Evolutionary conservation across 345 rosid species (phyloP).

Genomic region (Lepidium didymum): DNA sequence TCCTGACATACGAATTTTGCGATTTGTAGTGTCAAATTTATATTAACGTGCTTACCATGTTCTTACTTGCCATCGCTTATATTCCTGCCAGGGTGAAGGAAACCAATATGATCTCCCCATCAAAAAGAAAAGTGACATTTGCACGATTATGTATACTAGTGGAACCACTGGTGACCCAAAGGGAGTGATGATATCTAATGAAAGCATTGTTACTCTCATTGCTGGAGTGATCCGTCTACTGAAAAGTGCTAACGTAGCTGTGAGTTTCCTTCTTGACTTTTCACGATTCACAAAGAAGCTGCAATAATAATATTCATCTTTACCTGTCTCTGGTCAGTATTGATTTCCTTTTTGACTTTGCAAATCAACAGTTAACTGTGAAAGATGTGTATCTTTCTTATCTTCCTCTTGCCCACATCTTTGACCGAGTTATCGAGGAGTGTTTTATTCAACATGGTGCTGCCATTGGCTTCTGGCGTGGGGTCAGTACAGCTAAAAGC

Average conservation of each 20-base stretch:
- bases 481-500: slow-evolving; percentile 56
- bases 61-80: background rate
- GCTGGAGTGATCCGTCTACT: slow-evolving; percentile 69
- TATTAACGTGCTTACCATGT: background rate
- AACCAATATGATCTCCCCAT: slow-evolving; percentile 71
- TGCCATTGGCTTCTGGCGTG: slow-evolving; percentile 94
- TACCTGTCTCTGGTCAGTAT: background rate
- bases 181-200: slow-evolving; percentile 91
- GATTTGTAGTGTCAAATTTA: background rate
- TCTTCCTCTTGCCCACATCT: slow-evolving; percentile 98
- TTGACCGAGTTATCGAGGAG: slow-evolving; percentile 94
- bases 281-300: background rate
- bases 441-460: slow-evolving; percentile 72
- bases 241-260: slow-evolving; percentile 56
- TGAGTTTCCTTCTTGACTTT: slow-evolving; percentile 22
- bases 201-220: slow-evolving; percentile 64
- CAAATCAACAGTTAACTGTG: slow-evolving; percentile 44
- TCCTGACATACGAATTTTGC: background rate
- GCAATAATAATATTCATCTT: background rate
- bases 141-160: slow-evolving; percentile 97
- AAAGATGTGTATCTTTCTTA: slow-evolving; percentile 82
- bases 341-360: slow-evolving; percentile 1
- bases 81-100: slow-evolving; percentile 45
- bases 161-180: slow-evolving; percentile 99
- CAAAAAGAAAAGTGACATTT: slow-evolving; percentile 70